Evolutionary conservation across 371 early-diverging fungal genomes (phyloP).

Genomic region (Mortierella sp.): DNA sequence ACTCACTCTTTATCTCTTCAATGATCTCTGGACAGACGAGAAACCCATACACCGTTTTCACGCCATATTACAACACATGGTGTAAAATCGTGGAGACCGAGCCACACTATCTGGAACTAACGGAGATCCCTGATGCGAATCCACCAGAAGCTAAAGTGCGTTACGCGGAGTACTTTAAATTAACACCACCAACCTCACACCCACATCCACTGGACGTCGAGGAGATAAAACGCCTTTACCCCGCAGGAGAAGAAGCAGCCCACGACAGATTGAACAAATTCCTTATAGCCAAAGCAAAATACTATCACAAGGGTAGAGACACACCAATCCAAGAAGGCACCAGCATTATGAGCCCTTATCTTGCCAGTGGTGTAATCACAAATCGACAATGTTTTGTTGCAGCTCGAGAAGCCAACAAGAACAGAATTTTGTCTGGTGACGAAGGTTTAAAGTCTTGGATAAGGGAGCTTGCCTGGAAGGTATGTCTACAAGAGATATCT

Average conservation of each 20-base stretch:
- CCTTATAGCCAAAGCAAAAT: conserved; percentile 20
- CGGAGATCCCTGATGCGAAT: conserved; percentile 31
- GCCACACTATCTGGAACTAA: conserved; percentile 30
- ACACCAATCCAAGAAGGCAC: conserved; percentile 41
- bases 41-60: conserved; percentile 59
- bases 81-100: conserved; percentile 43
- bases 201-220: conserved; percentile 45
- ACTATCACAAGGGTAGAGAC: conserved; percentile 49
- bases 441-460: conserved; percentile 62
- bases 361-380: conserved; percentile 63
- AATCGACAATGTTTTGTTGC: conserved; percentile 59
- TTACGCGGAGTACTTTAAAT: conserved; percentile 28
- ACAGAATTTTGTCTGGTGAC: conserved; percentile 60
- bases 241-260: conserved; percentile 58
- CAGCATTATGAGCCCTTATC: conserved; percentile 54
- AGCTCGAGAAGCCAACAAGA: conserved; percentile 60
- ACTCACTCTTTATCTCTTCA: conserved; percentile 1
- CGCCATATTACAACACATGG: conserved; percentile 62
- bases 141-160: conserved; percentile 17
- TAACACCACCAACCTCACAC: conserved; percentile 56
- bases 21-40: conserved; percentile 31
- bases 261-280: conserved; percentile 41
- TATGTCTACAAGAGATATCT: conserved; percentile 3
- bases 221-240: conserved; percentile 38
- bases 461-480: conserved; percentile 68